A percentile compares a stretch with the other conserved stretches of the same genome.
phyloP scores from a whole-genome alignment of 345 rosid genomes.

The Lepidium didymum region DNA sequence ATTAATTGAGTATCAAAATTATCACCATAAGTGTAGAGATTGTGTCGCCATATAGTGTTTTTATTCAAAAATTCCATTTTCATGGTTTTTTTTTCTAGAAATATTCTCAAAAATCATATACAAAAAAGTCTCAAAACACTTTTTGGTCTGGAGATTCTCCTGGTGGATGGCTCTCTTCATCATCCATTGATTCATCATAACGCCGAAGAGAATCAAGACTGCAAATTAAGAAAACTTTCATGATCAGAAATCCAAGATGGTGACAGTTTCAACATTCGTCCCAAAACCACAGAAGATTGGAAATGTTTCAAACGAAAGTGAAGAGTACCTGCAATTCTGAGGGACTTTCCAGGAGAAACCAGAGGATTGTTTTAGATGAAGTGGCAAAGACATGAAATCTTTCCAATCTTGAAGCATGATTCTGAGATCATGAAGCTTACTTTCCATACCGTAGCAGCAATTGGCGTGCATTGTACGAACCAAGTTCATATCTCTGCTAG shows the following conservation, averaged over 20 bases:
- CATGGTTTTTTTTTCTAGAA: background rate
- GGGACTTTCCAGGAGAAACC: conserved; percentile 71
- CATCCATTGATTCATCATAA: conserved; percentile 15
- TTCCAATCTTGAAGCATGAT: conserved; percentile 86
- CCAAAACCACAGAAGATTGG: background rate
- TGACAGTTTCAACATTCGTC: background rate
- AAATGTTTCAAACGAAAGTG: conserved; percentile 30
- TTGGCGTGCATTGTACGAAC: conserved; percentile 91
- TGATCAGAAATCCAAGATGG: background rate
- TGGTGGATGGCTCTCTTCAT: conserved; percentile 14
- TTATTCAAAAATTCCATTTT: background rate
- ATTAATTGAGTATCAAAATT: background rate
- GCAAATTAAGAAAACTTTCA: background rate
- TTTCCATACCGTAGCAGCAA: conserved; percentile 74
- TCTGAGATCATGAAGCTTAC: conserved; percentile 70
- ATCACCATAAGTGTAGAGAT: background rate
- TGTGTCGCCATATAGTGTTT: background rate
- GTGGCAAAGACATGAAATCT: conserved; percentile 52
- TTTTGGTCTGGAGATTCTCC: conserved; percentile 16
- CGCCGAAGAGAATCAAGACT: conserved; percentile 43
- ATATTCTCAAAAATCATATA: background rate
- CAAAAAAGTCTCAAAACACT: background rate
- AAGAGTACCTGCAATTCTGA: conserved; percentile 67
- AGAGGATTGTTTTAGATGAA: conserved; percentile 39
- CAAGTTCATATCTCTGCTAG: conserved; percentile 63